phyloP scores from a whole-genome alignment of 305 asterid species.

The Vinca major region DNA sequence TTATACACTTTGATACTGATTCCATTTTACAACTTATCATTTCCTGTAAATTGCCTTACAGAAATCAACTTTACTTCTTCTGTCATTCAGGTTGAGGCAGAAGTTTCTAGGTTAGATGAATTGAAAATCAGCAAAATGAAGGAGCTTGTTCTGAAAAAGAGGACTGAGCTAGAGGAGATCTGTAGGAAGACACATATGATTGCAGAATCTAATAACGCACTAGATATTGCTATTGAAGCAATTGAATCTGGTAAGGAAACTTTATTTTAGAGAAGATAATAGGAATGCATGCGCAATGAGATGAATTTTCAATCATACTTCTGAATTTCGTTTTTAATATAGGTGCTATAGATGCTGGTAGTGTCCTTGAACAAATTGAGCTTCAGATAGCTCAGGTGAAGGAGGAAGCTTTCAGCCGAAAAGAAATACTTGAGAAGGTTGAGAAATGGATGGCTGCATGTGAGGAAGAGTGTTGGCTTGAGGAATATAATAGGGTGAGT shows the following conservation, averaged over 20 bases:
- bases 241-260: constrained; percentile 71
- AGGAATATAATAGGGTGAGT: constrained; percentile 86
- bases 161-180: constrained; percentile 74
- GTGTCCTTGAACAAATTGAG: constrained; percentile 84
- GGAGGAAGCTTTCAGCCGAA: constrained; percentile 87
- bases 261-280: background rate
- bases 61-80: constrained; percentile 14
- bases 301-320: constrained; percentile 11
- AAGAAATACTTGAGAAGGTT: constrained; percentile 90
- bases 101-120: constrained; percentile 84
- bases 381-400: constrained; percentile 73
- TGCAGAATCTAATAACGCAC: constrained; percentile 53
- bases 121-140: constrained; percentile 88
- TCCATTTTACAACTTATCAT: background rate
- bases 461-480: constrained; percentile 98
- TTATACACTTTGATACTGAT: background rate
- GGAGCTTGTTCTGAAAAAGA: constrained; percentile 91
- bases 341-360: constrained; percentile 85
- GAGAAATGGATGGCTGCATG: constrained; percentile 97
- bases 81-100: constrained; percentile 66
- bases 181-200: constrained; percentile 74
- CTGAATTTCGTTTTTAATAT: constrained; percentile 11
- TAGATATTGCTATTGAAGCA: constrained; percentile 61
- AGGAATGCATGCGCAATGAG: background rate
- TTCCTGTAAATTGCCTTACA: background rate